These are phyloP conservation scores for Emydomyces testavorans DNA, from an alignment of 2,329 filamentous ascomycete genomes.

Conservation along the genomic window DNA sequence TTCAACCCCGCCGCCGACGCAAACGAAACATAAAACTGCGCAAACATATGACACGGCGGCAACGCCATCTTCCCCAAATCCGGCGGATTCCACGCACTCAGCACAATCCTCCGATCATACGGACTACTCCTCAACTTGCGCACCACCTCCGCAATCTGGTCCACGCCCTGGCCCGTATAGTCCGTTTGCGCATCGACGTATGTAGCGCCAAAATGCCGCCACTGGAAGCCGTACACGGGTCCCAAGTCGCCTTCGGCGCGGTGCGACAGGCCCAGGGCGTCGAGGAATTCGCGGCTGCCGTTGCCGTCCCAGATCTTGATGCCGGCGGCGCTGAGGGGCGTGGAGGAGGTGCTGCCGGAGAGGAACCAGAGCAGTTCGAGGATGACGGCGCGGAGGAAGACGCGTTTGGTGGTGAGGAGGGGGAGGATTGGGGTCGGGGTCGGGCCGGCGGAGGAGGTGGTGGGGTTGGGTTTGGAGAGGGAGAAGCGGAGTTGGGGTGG, in stretches of 20 bases:
- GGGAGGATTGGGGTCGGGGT: slow-evolving; percentile 60
- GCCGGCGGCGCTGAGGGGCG: slow-evolving; percentile 61
- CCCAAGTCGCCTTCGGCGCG: slow-evolving; percentile 82
- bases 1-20: slow-evolving; percentile 35
- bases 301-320: slow-evolving; percentile 99
- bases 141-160: slow-evolving; percentile 86
- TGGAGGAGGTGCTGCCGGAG: slow-evolving; percentile 67
- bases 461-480: slow-evolving; percentile 49
- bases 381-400: slow-evolving; percentile 81
- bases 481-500: slow-evolving; percentile 77
- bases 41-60: slow-evolving; percentile 95
- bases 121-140: slow-evolving; percentile 72
- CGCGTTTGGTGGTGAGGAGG: slow-evolving; percentile 92
- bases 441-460: slow-evolving; percentile 31
- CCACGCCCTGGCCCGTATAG: slow-evolving; percentile 79
- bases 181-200: slow-evolving; percentile 70
- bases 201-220: slow-evolving; percentile 92
- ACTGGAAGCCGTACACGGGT: slow-evolving; percentile 96
- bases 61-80: slow-evolving; percentile 81
- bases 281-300: slow-evolving; percentile 78
- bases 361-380: slow-evolving; percentile 96
- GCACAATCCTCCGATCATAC: slow-evolving; percentile 79
- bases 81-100: slow-evolving; percentile 86
- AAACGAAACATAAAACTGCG: slow-evolving; percentile 84
- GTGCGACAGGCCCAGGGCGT: slow-evolving; percentile 67